A percentile compares a stretch with the other conserved stretches of the same genome.
phyloP scores from a whole-genome alignment of 768 basidiomycete species.

The Phanerodontia chrysosporium region DNA sequence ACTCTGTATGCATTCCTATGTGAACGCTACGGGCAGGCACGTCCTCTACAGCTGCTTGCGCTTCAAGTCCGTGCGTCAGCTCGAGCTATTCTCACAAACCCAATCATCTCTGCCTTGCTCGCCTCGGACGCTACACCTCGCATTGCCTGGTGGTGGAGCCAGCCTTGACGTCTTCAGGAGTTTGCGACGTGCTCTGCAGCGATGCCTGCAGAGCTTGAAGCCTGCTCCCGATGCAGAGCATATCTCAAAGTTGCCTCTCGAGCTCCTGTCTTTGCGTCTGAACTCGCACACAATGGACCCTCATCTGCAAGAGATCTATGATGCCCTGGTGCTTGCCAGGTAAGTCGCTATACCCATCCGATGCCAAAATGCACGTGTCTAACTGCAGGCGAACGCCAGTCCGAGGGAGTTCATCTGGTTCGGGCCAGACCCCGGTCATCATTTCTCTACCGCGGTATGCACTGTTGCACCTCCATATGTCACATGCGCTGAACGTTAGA shows the following conservation, averaged over 20 bases:
- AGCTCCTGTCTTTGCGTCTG: conserved; percentile 31
- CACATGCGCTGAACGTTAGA: neutral
- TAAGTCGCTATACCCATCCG: conserved; percentile 21
- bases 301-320: conserved; percentile 26
- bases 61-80: conserved; percentile 23
- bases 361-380: neutral
- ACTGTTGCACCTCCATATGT: neutral
- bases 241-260: conserved; percentile 4
- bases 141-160: conserved; percentile 28
- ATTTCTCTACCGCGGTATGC: conserved; percentile 57
- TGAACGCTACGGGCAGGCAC: conserved; percentile 16
- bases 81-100: conserved; percentile 19
- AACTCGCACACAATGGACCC: conserved; percentile 35
- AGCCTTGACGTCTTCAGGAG: conserved; percentile 23
- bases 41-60: conserved; percentile 21
- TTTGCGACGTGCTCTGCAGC: conserved; percentile 25
- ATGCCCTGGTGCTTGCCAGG: conserved; percentile 33
- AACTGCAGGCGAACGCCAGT: conserved; percentile 21
- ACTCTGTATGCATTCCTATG: conserved; percentile 17
- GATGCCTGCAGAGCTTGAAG: conserved; percentile 13
- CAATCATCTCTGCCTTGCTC: conserved; percentile 16
- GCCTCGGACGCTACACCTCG: conserved; percentile 26
- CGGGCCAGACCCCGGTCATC: conserved; percentile 58
- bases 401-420: conserved; percentile 50
- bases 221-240: neutral